Evolutionary conservation across 2,329 filamentous ascomycete genomes (phyloP).

Genomic region (Talaromyces sp.): DNA sequence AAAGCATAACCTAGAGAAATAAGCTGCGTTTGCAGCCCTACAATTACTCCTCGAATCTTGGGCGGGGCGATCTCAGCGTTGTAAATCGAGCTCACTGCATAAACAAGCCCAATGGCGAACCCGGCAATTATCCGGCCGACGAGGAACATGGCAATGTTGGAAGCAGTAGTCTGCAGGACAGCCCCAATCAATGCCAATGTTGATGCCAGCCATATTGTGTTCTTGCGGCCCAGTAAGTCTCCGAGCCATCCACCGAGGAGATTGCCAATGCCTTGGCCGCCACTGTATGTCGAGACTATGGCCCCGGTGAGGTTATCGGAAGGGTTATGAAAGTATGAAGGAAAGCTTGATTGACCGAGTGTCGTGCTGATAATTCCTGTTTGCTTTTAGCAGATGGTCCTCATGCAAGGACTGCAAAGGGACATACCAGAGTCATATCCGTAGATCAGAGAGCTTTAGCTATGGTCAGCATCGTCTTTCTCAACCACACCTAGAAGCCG

Average conservation of each 20-base stretch:
- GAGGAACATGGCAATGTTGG: conserved; percentile 44
- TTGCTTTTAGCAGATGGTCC: background rate
- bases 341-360: conserved; percentile 23
- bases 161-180: conserved; percentile 1
- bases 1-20: conserved; percentile 68
- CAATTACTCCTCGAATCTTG: conserved; percentile 54
- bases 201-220: conserved; percentile 13
- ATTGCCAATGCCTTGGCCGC: conserved; percentile 3
- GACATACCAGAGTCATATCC: conserved; percentile 23
- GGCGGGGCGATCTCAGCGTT: conserved; percentile 50
- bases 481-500: background rate
- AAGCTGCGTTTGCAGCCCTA: conserved; percentile 57
- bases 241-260: conserved; percentile 14
- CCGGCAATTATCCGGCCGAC: conserved; percentile 63
- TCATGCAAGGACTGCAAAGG: background rate
- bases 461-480: background rate
- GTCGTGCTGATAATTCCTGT: conserved; percentile 24
- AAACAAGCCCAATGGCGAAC: conserved; percentile 59
- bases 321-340: conserved; percentile 23
- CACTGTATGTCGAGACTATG: conserved; percentile 2
- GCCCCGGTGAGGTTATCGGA: conserved; percentile 15
- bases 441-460: conserved; percentile 18
- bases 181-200: background rate
- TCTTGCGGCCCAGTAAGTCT: conserved; percentile 17
- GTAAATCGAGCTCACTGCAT: conserved; percentile 11